Percentiles rank a stretch among this genome's conserved stretches.
These are phyloP conservation scores for Ciborinia camelliae DNA, from an alignment of 2,329 filamentous ascomycete genomes.

Conservation along the genomic window DNA sequence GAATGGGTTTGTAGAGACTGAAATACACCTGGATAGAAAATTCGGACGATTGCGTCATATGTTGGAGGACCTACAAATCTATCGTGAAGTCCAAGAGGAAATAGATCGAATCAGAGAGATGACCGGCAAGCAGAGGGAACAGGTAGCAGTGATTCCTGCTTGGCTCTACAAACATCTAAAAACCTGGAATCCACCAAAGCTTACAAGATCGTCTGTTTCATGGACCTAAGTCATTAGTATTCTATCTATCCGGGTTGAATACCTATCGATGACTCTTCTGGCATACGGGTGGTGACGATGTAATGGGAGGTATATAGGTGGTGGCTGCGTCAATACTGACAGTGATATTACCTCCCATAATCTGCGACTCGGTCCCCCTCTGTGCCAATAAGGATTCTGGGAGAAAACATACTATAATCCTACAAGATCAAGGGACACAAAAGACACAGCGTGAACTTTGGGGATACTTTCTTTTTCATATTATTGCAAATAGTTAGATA, in stretches of 20 bases:
- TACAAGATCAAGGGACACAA: no score
- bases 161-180: background rate
- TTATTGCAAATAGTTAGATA: background rate
- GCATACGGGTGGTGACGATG: background rate
- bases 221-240: background rate
- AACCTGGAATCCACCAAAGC: background rate
- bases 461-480: background rate
- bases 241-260: no score
- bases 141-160: background rate
- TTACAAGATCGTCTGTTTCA: background rate
- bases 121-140: background rate
- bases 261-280: background rate
- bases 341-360: no score
- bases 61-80: background rate
- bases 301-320: background rate
- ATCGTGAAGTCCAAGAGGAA: rapidly evolving
- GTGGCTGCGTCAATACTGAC: background rate
- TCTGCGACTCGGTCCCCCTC: background rate
- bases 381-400: no score
- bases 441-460: no score
- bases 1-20: background rate
- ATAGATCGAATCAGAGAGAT: background rate
- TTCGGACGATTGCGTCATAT: background rate
- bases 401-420: no score
- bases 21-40: no score